A percentile compares a stretch with the other conserved stretches of the same genome.
phyloP scores from a whole-genome alignment of 257 asterid species.

The Solanum virginianum region DNA sequence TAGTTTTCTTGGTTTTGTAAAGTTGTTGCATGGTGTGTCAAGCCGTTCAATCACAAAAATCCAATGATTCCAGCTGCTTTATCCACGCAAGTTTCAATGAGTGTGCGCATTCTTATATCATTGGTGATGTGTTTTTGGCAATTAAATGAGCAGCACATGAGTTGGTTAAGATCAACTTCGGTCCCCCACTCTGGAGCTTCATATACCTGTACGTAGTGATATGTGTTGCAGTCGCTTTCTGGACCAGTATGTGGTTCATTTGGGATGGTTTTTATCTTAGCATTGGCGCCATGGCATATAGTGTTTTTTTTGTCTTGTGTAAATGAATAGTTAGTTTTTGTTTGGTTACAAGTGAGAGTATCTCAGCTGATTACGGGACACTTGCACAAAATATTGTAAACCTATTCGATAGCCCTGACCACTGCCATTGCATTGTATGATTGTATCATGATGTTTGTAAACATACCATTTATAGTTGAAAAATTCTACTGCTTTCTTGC shows the following conservation, averaged over 20 bases:
- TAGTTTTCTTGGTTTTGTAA: conserved; percentile 71
- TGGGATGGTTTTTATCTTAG: neutral
- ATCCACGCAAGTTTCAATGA: conserved; percentile 28
- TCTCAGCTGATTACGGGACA: conserved; percentile 7
- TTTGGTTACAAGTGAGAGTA: conserved; percentile 15
- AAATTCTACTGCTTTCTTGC: neutral
- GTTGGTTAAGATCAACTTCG: neutral
- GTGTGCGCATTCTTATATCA: neutral
- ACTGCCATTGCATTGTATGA: conserved; percentile 11
- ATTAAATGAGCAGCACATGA: neutral
- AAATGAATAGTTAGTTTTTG: conserved; percentile 21
- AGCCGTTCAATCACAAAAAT: neutral
- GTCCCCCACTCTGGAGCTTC: neutral
- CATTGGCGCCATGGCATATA: neutral
- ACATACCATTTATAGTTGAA: conserved; percentile 2
- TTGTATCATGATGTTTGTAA: neutral
- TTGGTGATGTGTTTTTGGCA: neutral
- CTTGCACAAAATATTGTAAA: conserved; percentile 13
- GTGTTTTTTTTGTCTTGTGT: conserved; percentile 6
- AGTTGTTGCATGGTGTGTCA: conserved; percentile 55
- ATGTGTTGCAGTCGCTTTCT: neutral
- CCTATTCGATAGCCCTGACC: conserved; percentile 17
- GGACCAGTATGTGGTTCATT: neutral
- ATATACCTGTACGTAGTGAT: neutral
- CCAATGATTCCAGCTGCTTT: conserved; percentile 32